These are phyloP conservation scores for Hura crepitans DNA, from an alignment of 441 rosid genomes.

Conservation along the genomic window DNA sequence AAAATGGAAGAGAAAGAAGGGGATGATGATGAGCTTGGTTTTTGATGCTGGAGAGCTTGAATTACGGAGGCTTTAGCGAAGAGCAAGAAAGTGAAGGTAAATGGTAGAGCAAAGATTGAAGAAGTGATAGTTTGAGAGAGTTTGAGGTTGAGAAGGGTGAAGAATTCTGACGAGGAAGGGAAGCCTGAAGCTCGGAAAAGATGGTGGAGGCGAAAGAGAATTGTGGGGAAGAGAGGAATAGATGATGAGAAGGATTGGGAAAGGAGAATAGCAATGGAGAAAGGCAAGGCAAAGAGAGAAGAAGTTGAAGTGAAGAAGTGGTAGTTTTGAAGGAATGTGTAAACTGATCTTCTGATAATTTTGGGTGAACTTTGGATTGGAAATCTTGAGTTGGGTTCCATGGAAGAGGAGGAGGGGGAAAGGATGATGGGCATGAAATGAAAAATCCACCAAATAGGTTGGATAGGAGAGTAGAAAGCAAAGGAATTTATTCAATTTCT, in stretches of 20 bases:
- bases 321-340: slow-evolving; percentile 56
- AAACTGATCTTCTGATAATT: slow-evolving; percentile 62
- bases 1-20: slow-evolving; percentile 36
- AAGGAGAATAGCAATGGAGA: slow-evolving; percentile 52
- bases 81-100: slow-evolving; percentile 65
- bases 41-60: slow-evolving; percentile 27
- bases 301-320: slow-evolving; percentile 51
- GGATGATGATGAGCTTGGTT: slow-evolving; percentile 19
- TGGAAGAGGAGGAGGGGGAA: slow-evolving; percentile 7
- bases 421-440: slow-evolving; percentile 20
- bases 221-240: slow-evolving; percentile 34
- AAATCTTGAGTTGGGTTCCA: slow-evolving; percentile 26
- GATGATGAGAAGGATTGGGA: slow-evolving; percentile 50
- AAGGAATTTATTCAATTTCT: no score
- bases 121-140: slow-evolving; percentile 55
- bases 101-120: slow-evolving; percentile 51
- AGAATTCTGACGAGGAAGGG: slow-evolving; percentile 53
- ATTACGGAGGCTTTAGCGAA: slow-evolving; percentile 61
- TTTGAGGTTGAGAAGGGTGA: slow-evolving; percentile 53
- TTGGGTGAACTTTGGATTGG: slow-evolving; percentile 46
- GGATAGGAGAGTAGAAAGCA: no score
- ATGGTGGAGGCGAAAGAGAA: slow-evolving; percentile 36
- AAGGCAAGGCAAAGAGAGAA: slow-evolving; percentile 53
- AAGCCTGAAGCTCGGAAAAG: slow-evolving; percentile 67
- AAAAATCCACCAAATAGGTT: slow-evolving; percentile 24